Percentiles rank a stretch among this genome's conserved stretches.
phyloP scores from a whole-genome alignment of 768 basidiomycete species.

The Gautieria morchelliformis region DNA sequence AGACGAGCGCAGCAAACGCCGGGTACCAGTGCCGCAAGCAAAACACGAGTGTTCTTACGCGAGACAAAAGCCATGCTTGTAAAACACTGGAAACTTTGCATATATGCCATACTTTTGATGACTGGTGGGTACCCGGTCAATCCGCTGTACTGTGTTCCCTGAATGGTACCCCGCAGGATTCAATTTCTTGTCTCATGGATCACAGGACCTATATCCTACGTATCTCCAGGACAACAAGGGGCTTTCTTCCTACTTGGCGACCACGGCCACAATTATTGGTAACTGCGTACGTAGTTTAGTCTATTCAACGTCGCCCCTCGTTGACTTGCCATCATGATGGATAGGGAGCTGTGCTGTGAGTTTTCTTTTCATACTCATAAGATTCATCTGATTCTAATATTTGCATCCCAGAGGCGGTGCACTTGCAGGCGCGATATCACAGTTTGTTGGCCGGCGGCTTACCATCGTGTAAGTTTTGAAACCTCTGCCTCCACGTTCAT shows the following conservation, averaged over 20 bases:
- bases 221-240: slow-evolving; percentile 58
- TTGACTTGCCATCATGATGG: neutral
- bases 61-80: slow-evolving; percentile 73
- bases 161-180: slow-evolving; percentile 33
- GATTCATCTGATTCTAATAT: neutral
- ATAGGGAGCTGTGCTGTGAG: slow-evolving; percentile 37
- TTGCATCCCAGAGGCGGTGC: slow-evolving; percentile 42
- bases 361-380: slow-evolving; percentile 1
- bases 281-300: slow-evolving; percentile 39
- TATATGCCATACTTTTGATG: slow-evolving; percentile 81
- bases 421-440: slow-evolving; percentile 62
- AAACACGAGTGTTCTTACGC: slow-evolving; percentile 61
- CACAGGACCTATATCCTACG: slow-evolving; percentile 73
- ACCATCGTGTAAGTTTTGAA: slow-evolving; percentile 46
- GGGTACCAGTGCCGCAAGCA: slow-evolving; percentile 31
- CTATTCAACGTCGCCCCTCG: neutral
- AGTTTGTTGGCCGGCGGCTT: slow-evolving; percentile 74
- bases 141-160: neutral
- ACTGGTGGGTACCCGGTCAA: slow-evolving; percentile 28
- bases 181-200: slow-evolving; percentile 72
- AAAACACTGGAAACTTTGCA: slow-evolving; percentile 70
- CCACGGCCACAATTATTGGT: slow-evolving; percentile 75
- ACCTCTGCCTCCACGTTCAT: neutral
- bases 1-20: slow-evolving; percentile 32
- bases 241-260: slow-evolving; percentile 47